phyloP scores from a whole-genome alignment of 176 grass and related monocot species.

The Oryza longistaminata region DNA sequence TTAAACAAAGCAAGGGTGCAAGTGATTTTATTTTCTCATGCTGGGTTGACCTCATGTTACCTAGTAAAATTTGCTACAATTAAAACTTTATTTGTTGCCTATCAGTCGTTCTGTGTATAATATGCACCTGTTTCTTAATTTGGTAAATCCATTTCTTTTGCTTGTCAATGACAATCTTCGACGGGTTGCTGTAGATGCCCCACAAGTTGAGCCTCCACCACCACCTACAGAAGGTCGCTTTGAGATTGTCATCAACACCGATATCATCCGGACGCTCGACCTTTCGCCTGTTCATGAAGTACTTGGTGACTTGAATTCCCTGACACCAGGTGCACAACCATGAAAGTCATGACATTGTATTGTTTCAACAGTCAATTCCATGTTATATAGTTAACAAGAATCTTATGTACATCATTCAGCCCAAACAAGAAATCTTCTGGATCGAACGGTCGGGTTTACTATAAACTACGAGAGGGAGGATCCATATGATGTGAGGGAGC shows the following conservation, averaged over 20 bases:
- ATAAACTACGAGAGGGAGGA: conserved; percentile 93
- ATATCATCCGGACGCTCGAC: conserved; percentile 56
- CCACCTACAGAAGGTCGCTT: conserved; percentile 74
- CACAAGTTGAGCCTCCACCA: conserved; percentile 64
- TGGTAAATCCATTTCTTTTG: not conserved
- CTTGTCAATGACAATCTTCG: not conserved
- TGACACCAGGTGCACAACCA: conserved; percentile 44
- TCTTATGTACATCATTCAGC: conserved; percentile 30
- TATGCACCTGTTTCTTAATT: no score
- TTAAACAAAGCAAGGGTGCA: no score
- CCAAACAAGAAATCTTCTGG: conserved; percentile 59
- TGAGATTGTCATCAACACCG: conserved; percentile 64
- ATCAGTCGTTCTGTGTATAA: no score
- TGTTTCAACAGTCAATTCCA: not conserved
- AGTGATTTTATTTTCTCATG: no score
- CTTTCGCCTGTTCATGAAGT: conserved; percentile 52
- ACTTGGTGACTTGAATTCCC: conserved; percentile 45
- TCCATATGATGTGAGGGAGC: conserved; percentile 58
- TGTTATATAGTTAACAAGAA: not conserved
- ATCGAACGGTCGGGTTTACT: conserved; percentile 77
- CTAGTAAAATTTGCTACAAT: no score
- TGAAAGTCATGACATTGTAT: not conserved
- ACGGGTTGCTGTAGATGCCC: conserved; percentile 34
- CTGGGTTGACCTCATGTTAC: no score
- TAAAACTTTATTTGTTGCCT: no score